These are phyloP conservation scores for Galerina marginata DNA, from an alignment of 768 basidiomycete species.

Conservation along the genomic window DNA sequence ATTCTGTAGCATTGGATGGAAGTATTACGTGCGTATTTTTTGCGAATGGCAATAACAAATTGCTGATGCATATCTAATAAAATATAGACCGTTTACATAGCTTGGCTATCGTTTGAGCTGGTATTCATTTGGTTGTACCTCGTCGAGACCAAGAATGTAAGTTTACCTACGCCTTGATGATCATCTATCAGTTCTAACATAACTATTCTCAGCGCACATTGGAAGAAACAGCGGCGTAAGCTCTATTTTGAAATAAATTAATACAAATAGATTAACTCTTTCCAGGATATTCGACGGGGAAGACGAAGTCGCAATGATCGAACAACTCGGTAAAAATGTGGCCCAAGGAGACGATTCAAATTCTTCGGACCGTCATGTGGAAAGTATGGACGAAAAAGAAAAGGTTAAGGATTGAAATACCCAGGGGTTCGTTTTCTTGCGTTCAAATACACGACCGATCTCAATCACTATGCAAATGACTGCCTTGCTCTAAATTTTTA, in stretches of 20 bases:
- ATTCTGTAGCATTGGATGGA: conserved; percentile 52
- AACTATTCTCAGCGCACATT: conserved; percentile 46
- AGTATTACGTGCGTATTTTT: conserved; percentile 55
- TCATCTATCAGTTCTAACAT: not conserved
- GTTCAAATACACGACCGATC: no score
- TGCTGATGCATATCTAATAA: not conserved
- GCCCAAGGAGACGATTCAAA: no score
- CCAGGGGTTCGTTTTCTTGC: no score
- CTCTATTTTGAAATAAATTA: not conserved
- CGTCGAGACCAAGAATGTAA: conserved; percentile 55
- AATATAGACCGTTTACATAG: conserved; percentile 50
- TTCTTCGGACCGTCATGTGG: no score
- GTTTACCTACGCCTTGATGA: not conserved
- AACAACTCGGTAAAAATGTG: not conserved
- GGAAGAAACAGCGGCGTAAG: conserved; percentile 63
- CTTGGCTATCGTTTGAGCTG: conserved; percentile 60
- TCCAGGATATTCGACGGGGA: conserved; percentile 61
- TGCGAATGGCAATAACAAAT: no score
- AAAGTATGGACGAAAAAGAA: no score
- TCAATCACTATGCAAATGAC: no score
- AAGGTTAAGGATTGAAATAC: no score
- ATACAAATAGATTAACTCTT: not conserved
- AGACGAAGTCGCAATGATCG: conserved; percentile 39
- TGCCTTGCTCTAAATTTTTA: no score
- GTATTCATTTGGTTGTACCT: conserved; percentile 55